Evolutionary conservation across 129 eudicot genomes (phyloP), one percentile per base, ranked within the genome.

Genomic region (Flaveria bidentis): DNA sequence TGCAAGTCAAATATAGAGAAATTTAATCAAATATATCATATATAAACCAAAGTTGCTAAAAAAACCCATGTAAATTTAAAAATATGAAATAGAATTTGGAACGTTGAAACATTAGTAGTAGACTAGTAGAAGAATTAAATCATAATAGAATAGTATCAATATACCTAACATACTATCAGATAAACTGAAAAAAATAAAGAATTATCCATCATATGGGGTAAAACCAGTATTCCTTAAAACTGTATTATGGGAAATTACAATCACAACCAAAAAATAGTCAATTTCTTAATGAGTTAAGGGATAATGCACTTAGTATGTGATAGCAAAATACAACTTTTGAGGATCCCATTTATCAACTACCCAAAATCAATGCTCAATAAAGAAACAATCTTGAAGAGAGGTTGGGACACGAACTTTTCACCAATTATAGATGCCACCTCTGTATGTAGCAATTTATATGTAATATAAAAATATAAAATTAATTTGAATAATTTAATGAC

Each of bases 1-100:
- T 94, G 99, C 93, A 86, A 77, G 71, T 15, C 15, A 75, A 9
- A 61, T 72, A 67, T 46, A 58, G 77, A 52, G 45, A 58, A 30
- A 58, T 26, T 74, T 22, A 28, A 41, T 75, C 15, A 74, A 60
- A 56, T 71, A 75, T 80, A 86, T 85, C 55, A 64, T 71, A 75
- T 76, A 88, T 85, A 89, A 63, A 87, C 90, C 42, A 33, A 75
- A 39, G 71, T 30, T 57, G 55, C 23, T 41, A 71, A 9, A 16
- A 69, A 75, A 8, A 50, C 16, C 42, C 12, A 72, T 17, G 39
- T n/a, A 17, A 61, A 14, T 18, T 42, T 73, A 7, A 28, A 12
- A 49, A 68, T 63, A 53, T 12, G 13, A 25, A 78, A 71, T 50
- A 53, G 50, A 14, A 39, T 56, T 55, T 45, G 47, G 65, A 28